Evolutionary conservation across 2,329 filamentous ascomycete species (phyloP), one percentile per base, ranked within the genome.

Genomic region (Cladophialophora bantiana): DNA sequence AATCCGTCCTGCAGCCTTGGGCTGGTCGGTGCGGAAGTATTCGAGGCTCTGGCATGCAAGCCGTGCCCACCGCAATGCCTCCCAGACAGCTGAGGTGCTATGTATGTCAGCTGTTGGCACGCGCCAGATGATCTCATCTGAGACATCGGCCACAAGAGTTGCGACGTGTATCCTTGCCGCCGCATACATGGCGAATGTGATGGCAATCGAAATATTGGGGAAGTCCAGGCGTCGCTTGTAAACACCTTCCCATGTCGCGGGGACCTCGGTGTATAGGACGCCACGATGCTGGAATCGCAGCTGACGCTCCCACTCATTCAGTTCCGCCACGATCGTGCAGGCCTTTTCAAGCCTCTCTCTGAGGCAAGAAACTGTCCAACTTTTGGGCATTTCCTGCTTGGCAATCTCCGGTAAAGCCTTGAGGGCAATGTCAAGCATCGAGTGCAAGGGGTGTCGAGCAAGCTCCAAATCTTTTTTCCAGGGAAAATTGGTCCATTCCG

Each of bases 1-100:
- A 7, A 69, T 63, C n/a, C 64, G 64, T 26, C 67, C 66, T 20
- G 57, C 20, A 40, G 54, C 31, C 15, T 71, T 64, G 53, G 58
- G 26, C 45, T 10, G 32, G 26, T 57, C 58, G 6, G 62, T 68
- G 50, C 68, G 66, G 50, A 68, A 70, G 58, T 59, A 70, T n/a
- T 70, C 68, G 15, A 68, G 61, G 56, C 68, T 64, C 50, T 70
- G 64, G 34, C 66, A 69, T 20, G 69, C 64, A 32, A 63, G 50
- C 18, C 64, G 54, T 57, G 66, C 65, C 64, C 69, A 71, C n/a
- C 55, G 57, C 34, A 65, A 61, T n/a, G 60, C 64, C 42, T 71
- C 60, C 45, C 63, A 59, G 55, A 67, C 32, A 50, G 66, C 61
- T 56, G 61, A 48, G 15, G 58, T 55, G 31, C 58, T 45, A 50